These are phyloP conservation scores for Leccinum pachyderme DNA, from an alignment of 1,284 basidiomycete genomes.

Conservation along the genomic window DNA sequence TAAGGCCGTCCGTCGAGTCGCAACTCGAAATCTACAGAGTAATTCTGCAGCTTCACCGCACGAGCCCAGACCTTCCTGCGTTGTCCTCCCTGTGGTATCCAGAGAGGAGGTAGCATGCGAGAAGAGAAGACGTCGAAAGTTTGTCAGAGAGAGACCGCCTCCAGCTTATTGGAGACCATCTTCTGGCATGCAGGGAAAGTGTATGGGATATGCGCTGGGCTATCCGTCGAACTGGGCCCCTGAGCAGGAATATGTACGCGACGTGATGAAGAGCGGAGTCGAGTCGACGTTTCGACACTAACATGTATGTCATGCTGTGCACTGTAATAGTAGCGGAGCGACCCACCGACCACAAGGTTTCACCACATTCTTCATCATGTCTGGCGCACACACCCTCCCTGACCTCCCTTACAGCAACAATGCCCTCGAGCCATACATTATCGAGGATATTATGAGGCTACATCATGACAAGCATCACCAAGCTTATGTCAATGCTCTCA, in stretches of 20 bases:
- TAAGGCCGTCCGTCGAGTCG: not conserved
- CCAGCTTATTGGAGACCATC: constrained; percentile 33
- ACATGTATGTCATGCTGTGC: constrained; percentile 26
- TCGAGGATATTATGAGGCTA: constrained; percentile 78
- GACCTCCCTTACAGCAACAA: constrained; percentile 87
- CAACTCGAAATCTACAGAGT: not conserved
- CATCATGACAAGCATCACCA: constrained; percentile 91
- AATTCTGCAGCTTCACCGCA: constrained; percentile 22
- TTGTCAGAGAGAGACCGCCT: constrained; percentile 14
- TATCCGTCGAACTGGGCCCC: constrained; percentile 33
- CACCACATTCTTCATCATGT: constrained; percentile 22
- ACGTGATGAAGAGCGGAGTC: constrained; percentile 25
- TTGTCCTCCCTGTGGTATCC: constrained; percentile 21
- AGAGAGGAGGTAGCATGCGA: not conserved
- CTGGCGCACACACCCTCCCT: constrained; percentile 62
- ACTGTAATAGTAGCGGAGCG: not conserved
- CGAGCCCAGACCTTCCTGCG: constrained; percentile 17
- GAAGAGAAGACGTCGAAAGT: constrained; percentile 14
- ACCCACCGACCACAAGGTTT: not conserved
- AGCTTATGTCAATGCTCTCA: constrained; percentile 74
- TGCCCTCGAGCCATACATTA: constrained; percentile 85
- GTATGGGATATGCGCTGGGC: constrained; percentile 32
- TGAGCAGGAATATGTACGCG: constrained; percentile 23
- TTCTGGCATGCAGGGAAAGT: constrained; percentile 18
- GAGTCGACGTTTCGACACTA: not conserved